Evolutionary conservation across 73 alveolate species (phyloP).

Genomic region (Symbiodinium pilosum): DNA sequence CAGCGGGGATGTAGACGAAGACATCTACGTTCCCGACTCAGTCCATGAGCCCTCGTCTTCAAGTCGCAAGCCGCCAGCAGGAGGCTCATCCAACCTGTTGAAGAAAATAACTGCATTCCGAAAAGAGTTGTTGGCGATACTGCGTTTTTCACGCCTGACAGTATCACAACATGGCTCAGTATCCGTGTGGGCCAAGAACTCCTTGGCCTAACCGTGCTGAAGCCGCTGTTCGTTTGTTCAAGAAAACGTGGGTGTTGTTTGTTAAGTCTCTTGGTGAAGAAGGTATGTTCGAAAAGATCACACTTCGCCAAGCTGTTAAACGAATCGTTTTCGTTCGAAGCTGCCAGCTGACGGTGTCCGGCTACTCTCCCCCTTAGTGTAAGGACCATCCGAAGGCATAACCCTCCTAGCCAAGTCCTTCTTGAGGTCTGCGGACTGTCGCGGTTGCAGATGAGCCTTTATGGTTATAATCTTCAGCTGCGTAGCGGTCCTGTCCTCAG

Average conservation of each 20-base stretch:
- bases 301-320: background rate
- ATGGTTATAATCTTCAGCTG: background rate
- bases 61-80: background rate
- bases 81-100: background rate
- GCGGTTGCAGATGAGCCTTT: no score
- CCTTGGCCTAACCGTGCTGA: background rate
- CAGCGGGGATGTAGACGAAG: background rate
- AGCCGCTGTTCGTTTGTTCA: background rate
- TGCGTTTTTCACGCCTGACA: no score
- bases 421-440: no score
- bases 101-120: background rate
- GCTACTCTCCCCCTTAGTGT: slow-evolving; percentile 26
- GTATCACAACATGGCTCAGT: no score
- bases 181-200: background rate
- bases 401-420: background rate
- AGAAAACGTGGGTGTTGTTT: background rate
- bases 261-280: background rate
- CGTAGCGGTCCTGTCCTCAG: background rate
- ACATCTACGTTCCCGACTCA: background rate
- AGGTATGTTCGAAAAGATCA: background rate
- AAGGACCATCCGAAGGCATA: background rate
- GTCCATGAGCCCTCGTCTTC: background rate
- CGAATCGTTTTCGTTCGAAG: background rate
- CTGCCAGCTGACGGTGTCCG: background rate
- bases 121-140: no score